Percentiles rank a stretch among this genome's conserved stretches.
These are phyloP conservation scores for Aspergillus sp. DNA, from an alignment of 2,329 filamentous ascomycete species.

Conservation along the genomic window DNA sequence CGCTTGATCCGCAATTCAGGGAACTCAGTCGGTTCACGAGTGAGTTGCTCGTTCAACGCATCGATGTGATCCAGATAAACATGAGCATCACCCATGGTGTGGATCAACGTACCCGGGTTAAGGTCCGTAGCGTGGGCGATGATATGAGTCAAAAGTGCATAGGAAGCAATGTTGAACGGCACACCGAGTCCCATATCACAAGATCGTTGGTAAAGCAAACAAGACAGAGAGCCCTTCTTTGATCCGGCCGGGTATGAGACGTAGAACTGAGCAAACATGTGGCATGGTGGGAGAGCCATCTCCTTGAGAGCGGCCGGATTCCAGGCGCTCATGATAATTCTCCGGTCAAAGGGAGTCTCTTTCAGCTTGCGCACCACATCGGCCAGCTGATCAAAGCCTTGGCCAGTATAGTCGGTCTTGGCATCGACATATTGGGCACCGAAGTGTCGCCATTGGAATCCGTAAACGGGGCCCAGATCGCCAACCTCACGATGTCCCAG, in stretches of 20 bases:
- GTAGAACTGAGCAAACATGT: conserved; percentile 98
- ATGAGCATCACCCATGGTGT: conserved; percentile 98
- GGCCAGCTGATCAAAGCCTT: conserved; percentile 89
- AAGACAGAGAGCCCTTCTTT: conserved; percentile 70
- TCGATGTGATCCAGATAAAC: conserved; percentile 92
- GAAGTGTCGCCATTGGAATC: conserved; percentile 98
- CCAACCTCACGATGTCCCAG: conserved; percentile 76
- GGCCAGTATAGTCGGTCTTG: conserved; percentile 73
- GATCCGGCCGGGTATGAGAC: conserved; percentile 62
- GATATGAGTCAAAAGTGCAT: conserved; percentile 93
- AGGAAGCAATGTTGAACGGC: conserved; percentile 95
- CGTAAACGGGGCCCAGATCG: conserved; percentile 92
- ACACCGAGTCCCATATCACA: conserved; percentile 98
- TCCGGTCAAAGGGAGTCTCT: conserved; percentile 77
- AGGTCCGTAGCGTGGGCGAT: conserved; percentile 81
- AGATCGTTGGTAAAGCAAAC: conserved; percentile 85
- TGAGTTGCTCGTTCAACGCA: conserved; percentile 74
- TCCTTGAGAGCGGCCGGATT: conserved; percentile 79
- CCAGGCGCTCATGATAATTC: conserved; percentile 91
- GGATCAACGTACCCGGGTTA: conserved; percentile 79
- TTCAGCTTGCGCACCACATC: conserved; percentile 84
- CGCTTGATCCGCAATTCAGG: conserved; percentile 70
- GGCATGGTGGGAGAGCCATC: conserved; percentile 91
- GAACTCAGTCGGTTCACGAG: conserved; percentile 74
- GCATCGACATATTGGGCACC: conserved; percentile 82